Evolutionary conservation across 2,329 filamentous ascomycete genomes (phyloP), one percentile per base, ranked within the genome.

Genomic region (Emmonsiellopsis sp.): DNA sequence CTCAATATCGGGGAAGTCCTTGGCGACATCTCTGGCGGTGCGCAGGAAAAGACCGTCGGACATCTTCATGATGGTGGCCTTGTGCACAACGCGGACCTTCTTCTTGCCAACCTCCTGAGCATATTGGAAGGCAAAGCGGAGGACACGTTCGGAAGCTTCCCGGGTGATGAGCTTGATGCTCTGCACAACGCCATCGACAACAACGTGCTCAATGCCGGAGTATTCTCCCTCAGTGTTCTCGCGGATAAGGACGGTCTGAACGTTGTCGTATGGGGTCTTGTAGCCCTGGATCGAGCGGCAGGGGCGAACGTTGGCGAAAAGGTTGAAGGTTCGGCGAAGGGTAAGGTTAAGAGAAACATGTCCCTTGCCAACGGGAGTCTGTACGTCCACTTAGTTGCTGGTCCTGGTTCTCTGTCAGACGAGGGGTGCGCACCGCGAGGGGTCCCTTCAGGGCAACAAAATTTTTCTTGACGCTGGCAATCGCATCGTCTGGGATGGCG

Each of bases 41-140:
- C 82, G 87, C 64, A 98, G 82, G 85, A 98, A 98, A 58, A 98
- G 88, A 77, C 93, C 93, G 73, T 98, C 93, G 70, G 87, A 92
- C 89, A 96, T 95, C 85, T 98, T 98, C 93, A 98, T 98, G 79
- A 98, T 98, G 70, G 93, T 97, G 73, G 93, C 93, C 84, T 98
- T 98, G 87, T 98, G 93, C 60, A 97, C 91, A 56, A 90, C 92
- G 69, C 91, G 89, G 67, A 97, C 92, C 87, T 96, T 96, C 72
- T 84, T 91, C 80, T 89, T 88, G 76, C 91, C 90, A 68, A 96
- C 87, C 65, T 89, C 83, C 74, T 93, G 82, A 64, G 93, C 93
- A 73, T 98, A 90, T 79, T 98, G 92, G 85, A 98, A 98, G 66
- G 94, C 93, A 74, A 90, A 98, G 70, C 91, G 86, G 62, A 97